Conservation (phyloP, 148 eudicot species). For the Cornus suecica region DNA sequence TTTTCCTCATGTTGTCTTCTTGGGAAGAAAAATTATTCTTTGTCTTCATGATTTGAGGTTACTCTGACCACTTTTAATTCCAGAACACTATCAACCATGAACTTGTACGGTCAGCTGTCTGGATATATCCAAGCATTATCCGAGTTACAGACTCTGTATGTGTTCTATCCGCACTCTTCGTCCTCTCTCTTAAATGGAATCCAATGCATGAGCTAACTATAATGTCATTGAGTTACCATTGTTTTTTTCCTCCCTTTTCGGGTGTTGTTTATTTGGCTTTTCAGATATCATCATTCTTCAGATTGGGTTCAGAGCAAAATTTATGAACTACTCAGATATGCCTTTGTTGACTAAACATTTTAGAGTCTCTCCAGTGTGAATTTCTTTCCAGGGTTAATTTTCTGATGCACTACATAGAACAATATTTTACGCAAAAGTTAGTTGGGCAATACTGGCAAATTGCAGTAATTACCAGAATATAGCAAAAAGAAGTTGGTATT, state of each 20-base stretch:
- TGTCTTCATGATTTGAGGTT: constrained; percentile 7
- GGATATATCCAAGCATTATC: constrained; percentile 57
- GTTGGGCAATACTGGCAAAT: not conserved
- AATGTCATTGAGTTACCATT: not conserved
- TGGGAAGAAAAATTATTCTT: not conserved
- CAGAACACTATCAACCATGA: constrained; percentile 60
- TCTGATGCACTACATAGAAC: not conserved
- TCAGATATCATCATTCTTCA: not conserved
- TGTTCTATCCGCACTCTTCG: constrained; percentile 10
- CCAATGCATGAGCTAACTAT: not conserved
- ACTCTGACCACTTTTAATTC: constrained; percentile 18
- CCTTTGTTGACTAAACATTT: not conserved
- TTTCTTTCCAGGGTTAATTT: not conserved
- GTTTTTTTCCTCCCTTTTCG: not conserved
- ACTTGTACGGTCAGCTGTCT: constrained; percentile 47
- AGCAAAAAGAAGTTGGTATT: not conserved
- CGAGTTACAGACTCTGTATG: constrained; percentile 63
- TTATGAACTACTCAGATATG: not conserved
- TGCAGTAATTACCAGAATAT: not conserved
- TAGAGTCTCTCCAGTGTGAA: not conserved
- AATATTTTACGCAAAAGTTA: not conserved
- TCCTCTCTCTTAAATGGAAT: not conserved
- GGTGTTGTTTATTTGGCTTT: not conserved
- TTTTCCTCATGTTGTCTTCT: not conserved
- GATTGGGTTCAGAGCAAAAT: not conserved